Base-by-base conservation (phyloP, 495 filamentous ascomycete species). In the Collariella sp. region DNA sequence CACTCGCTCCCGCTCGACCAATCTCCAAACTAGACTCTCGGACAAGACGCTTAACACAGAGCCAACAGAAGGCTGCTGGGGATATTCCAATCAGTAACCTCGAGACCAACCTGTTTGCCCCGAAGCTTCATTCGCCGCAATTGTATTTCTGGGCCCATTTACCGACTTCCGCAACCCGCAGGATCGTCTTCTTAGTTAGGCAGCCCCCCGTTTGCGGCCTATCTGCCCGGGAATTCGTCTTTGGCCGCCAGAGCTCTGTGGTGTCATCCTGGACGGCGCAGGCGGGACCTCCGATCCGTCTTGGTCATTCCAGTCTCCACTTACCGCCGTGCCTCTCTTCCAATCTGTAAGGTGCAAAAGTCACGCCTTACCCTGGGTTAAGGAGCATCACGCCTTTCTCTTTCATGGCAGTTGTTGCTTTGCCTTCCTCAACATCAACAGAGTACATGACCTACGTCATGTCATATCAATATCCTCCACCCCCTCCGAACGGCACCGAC, bases 381-480 rank as follows among this genome's bases (percentile, higher is more conserved):
- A n/a, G n/a, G n/a, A n/a, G n/a, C n/a, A n/a, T n/a, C 51, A 61
- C 50, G 46, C 58, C 57, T 54, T 39, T 26, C 52, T 55, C 20
- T 58, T 70, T 62, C 63, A 71, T 64, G 66, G 62, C 51, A 66
- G 63, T 63, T 57, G 66, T 60, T 62, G 61, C 60, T 63, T 63
- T 51, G 54, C 54, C 66, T 48, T 58, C 60, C 34, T 59, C 57
- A 48, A 66, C 62, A 51, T 54, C 68, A 50, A 54, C 68, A 60
- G 69, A 63, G 57, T 65, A 66, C 62, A 70, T 70, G 65, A 69
- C 76, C 66, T 62, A 65, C 59, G 71, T 72, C 60, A 79, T 78
- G 77, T 67, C 76, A 56, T 78, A 77, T 62, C 74, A 75, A 63
- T 80, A 77, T 62, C 68, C 75, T 44, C 64, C 73, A 41, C 70